A percentile compares a stretch with the other conserved stretches of the same genome.
phyloP scores from a whole-genome alignment of 768 basidiomycete genomes.

The Xerocomellus chrysenteron region DNA sequence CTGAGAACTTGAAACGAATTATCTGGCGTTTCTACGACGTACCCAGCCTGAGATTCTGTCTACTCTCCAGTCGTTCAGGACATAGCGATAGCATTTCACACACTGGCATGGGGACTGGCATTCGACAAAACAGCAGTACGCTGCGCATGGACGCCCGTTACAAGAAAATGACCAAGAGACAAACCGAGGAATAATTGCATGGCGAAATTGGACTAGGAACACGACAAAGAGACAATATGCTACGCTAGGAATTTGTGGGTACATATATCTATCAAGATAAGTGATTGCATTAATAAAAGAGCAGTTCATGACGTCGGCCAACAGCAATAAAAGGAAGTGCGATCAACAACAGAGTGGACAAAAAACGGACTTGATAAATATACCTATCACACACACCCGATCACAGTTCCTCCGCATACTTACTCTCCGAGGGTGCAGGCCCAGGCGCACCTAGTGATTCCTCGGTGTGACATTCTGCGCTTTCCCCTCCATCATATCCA shows the following conservation, averaged over 20 bases:
- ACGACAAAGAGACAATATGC: not conserved
- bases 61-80: too few species aligned
- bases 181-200: too few species aligned
- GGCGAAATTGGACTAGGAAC: too few species aligned
- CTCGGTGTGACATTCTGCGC: not conserved
- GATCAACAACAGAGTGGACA: not conserved
- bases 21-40: too few species aligned
- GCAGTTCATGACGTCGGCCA: not conserved
- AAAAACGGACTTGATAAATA: not conserved
- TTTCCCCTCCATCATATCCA: slow-evolving; percentile 9
- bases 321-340: not conserved
- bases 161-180: too few species aligned
- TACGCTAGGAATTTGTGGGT: not conserved
- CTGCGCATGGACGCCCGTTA: too few species aligned
- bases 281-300: not conserved
- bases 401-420: slow-evolving; percentile 27
- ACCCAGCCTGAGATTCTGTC: too few species aligned
- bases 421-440: slow-evolving; percentile 35
- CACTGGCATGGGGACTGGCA: too few species aligned
- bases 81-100: too few species aligned
- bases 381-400: not conserved
- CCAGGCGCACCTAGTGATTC: slow-evolving; percentile 23
- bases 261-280: not conserved
- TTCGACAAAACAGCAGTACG: too few species aligned
- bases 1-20: too few species aligned